Evolutionary conservation across 73 alveolate species (phyloP), one percentile per base, ranked within the genome.

Genomic region (Paramecium sexaurelia): DNA sequence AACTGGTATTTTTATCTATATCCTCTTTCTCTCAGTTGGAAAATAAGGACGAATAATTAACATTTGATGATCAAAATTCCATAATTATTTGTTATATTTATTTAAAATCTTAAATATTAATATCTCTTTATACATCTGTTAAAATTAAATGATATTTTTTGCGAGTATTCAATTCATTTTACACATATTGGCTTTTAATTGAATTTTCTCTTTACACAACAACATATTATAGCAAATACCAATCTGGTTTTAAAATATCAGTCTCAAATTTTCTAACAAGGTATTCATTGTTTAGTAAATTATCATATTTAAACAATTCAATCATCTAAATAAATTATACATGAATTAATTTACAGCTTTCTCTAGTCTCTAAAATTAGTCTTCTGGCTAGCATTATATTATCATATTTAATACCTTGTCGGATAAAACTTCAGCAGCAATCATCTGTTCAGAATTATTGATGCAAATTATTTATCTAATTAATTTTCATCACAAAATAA

Each of bases 191-290:
- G 9, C 73, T 78, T 41, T 78, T 78, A 41, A 78, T 78, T 37
- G 90, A 78, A 33, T 78, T 78, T 24, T 78, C 90, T 45, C 90
- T 78, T 39, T 78, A 43, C 29, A 78, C 90, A 37, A 45, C 68
- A 29, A 29, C 90, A 78, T 78, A 78, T 78, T 45, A 24, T 29
- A 78, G 73, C 33, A 37, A 43, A 78, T 39, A 78, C 45, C 43
- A 43, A 11, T 37, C 39, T 6, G 90, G 90, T 36, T 78, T 78
- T 41, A 40, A 41, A 22, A 61, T 56, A 78, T 78, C 90, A 24
- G 33, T 20, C 29, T 78, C 90, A 43, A 78, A 78, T 43, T 78
- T 78, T 41, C 90, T n/a, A 22, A 78, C 73, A 10, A 78, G 35
- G 55, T 78, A 78, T 45, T 78, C 90, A 43, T 78, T 78, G 20